Evolutionary conservation across 805 yeast species (phyloP).

Genomic region (Zygotorulaspora danielsina): DNA sequence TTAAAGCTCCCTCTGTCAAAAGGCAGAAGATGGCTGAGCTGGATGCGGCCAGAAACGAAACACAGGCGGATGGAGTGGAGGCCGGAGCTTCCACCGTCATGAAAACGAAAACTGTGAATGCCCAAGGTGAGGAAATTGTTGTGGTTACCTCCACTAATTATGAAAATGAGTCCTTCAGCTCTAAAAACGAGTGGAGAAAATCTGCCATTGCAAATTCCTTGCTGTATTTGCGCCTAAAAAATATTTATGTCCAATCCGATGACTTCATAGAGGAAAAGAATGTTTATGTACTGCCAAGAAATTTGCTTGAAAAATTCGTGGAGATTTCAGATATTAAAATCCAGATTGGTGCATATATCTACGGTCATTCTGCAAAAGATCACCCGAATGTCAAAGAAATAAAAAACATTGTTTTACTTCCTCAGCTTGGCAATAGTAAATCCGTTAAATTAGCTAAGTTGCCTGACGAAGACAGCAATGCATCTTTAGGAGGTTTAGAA

Average conservation of each 20-base stretch:
- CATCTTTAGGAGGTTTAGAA: slow-evolving; percentile 54
- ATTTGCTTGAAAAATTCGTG: slow-evolving; percentile 69
- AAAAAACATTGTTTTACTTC: slow-evolving; percentile 68
- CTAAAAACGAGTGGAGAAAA: slow-evolving; percentile 87
- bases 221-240: slow-evolving; percentile 68
- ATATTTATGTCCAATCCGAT: slow-evolving; percentile 67
- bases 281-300: slow-evolving; percentile 80
- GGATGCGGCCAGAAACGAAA: slow-evolving; percentile 45
- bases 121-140: slow-evolving; percentile 93
- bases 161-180: slow-evolving; percentile 77
- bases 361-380: slow-evolving; percentile 74
- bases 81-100: slow-evolving; percentile 64
- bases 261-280: slow-evolving; percentile 53
- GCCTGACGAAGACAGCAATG: slow-evolving; percentile 26
- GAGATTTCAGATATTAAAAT: slow-evolving; percentile 75
- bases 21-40: slow-evolving; percentile 81
- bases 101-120: slow-evolving; percentile 79
- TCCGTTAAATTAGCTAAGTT: slow-evolving; percentile 55
- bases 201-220: slow-evolving; percentile 76
- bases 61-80: slow-evolving; percentile 38
- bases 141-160: slow-evolving; percentile 89
- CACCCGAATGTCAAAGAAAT: slow-evolving; percentile 74
- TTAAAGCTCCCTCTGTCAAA: slow-evolving; percentile 81
- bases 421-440: slow-evolving; percentile 76
- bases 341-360: slow-evolving; percentile 77